Evolutionary conservation across 2,329 filamentous ascomycete genomes (phyloP).

Genomic region (Diaporthe nobilis): DNA sequence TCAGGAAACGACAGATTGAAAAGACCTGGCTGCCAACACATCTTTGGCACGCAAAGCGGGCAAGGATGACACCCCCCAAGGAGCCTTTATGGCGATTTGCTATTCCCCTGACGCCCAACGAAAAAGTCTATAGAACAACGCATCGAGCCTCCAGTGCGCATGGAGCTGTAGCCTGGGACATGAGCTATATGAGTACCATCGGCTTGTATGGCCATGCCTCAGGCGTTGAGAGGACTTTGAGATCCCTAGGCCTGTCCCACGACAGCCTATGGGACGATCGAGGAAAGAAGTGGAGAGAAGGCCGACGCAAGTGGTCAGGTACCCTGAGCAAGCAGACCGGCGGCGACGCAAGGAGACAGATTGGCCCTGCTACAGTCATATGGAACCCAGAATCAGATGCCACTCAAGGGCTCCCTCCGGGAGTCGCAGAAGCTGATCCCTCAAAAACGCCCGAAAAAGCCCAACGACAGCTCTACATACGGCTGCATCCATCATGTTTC

Average conservation of each 20-base stretch:
- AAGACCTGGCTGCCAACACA: constrained; percentile 98
- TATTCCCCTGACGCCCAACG: constrained; percentile 85
- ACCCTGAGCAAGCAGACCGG: constrained; percentile 65
- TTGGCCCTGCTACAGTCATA: constrained; percentile 81
- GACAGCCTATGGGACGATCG: constrained; percentile 73
- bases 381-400: constrained; percentile 72
- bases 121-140: constrained; percentile 90
- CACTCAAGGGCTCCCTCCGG: constrained; percentile 37
- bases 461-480: constrained; percentile 71
- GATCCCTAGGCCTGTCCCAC: constrained; percentile 72
- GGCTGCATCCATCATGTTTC: constrained; percentile 88
- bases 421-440: constrained; percentile 39
- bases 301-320: constrained; percentile 64
- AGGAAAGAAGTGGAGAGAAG: constrained; percentile 78
- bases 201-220: constrained; percentile 77
- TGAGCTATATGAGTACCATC: constrained; percentile 93
- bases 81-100: constrained; percentile 92
- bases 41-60: constrained; percentile 92
- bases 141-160: constrained; percentile 83
- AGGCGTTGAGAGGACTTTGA: constrained; percentile 72
- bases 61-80: constrained; percentile 85
- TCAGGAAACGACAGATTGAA: constrained; percentile 85
- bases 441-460: constrained; percentile 40
- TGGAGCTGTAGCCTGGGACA: constrained; percentile 91
- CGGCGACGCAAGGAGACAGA: constrained; percentile 66